Percentiles rank a stretch among this genome's conserved stretches.
These are phyloP conservation scores for Magnolia sinica DNA, from an alignment of 164 flowering plant species.

Conservation along the genomic window DNA sequence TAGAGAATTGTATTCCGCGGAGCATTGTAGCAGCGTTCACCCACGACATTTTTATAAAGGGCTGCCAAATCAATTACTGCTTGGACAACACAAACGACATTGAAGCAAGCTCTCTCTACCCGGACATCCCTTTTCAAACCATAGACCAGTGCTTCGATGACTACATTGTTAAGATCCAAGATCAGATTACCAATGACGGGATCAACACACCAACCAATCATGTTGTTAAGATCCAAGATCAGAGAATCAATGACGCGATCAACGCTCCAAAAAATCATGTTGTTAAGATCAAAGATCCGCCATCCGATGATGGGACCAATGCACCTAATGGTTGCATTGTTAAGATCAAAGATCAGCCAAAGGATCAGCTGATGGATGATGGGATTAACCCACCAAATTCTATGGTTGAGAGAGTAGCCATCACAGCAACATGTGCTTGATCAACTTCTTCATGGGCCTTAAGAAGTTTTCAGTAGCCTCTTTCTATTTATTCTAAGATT, in stretches of 20 bases:
- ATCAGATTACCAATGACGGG: neutral
- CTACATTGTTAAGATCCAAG: conserved; percentile 10
- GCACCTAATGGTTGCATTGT: conserved; percentile 19
- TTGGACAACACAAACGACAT: conserved; percentile 30
- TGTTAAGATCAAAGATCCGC: neutral
- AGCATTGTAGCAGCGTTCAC: conserved; percentile 60
- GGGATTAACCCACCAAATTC: neutral
- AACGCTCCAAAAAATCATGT: neutral
- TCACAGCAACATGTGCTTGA: conserved; percentile 14
- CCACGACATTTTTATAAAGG: conserved; percentile 57
- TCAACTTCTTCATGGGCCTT: too few relatives aligned
- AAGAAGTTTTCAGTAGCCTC: too few relatives aligned
- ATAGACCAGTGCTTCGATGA: conserved; percentile 43
- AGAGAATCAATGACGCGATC: neutral
- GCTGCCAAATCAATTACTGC: conserved; percentile 43
- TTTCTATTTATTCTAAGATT: too few relatives aligned
- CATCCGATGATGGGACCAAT: neutral
- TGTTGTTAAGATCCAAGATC: neutral
- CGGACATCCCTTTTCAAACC: conserved; percentile 29
- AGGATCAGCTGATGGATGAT: neutral
- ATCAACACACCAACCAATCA: too few relatives aligned
- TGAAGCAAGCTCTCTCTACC: conserved; percentile 36
- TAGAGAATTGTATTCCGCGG: conserved; percentile 56
- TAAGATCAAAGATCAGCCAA: neutral
- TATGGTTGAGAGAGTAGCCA: conserved; percentile 1